Percentiles rank a stretch among this genome's conserved stretches.
These are phyloP conservation scores for Parathielavia appendiculata DNA, from an alignment of 495 filamentous ascomycete genomes.

Conservation along the genomic window DNA sequence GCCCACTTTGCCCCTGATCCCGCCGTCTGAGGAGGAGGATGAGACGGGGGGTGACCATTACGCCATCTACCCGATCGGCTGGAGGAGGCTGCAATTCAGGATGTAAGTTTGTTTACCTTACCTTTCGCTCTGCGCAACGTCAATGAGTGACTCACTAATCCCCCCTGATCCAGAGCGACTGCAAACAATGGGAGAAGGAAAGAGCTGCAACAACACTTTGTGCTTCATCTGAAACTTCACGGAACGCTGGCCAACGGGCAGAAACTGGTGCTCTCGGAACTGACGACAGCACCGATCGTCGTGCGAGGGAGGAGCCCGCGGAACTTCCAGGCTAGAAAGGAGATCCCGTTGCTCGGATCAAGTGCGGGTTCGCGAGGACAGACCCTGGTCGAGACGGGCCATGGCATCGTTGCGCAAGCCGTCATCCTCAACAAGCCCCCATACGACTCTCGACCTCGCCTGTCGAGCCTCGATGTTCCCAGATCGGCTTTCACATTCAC, in stretches of 20 bases:
- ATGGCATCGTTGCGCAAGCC: slow-evolving; percentile 45
- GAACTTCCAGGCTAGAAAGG: slow-evolving; percentile 74
- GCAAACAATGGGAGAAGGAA: slow-evolving; percentile 70
- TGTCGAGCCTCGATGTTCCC: slow-evolving; percentile 46
- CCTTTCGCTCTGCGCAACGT: background rate
- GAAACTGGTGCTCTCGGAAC: slow-evolving; percentile 64
- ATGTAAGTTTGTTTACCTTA: slow-evolving; percentile 44
- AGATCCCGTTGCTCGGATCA: slow-evolving; percentile 66
- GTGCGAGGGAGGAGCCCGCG: slow-evolving; percentile 73
- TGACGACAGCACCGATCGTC: slow-evolving; percentile 69
- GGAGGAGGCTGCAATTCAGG: slow-evolving; percentile 85
- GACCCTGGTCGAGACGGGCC: slow-evolving; percentile 44
- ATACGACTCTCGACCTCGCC: slow-evolving; percentile 42
- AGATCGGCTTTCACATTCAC: slow-evolving; percentile 51
- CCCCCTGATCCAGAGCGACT: slow-evolving; percentile 42
- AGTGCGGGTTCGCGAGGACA: slow-evolving; percentile 62
- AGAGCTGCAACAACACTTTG: slow-evolving; percentile 78
- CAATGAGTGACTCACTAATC: background rate
- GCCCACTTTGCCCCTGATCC: slow-evolving; percentile 66
- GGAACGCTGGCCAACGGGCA: slow-evolving; percentile 64
- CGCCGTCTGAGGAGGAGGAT: slow-evolving; percentile 68
- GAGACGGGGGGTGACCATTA: slow-evolving; percentile 56
- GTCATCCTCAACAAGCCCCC: slow-evolving; percentile 45
- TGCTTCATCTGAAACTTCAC: slow-evolving; percentile 66
- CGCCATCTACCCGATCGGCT: slow-evolving; percentile 83